Conservation (phyloP, 768 basidiomycete species). For the Podaxis rugospora region DNA sequence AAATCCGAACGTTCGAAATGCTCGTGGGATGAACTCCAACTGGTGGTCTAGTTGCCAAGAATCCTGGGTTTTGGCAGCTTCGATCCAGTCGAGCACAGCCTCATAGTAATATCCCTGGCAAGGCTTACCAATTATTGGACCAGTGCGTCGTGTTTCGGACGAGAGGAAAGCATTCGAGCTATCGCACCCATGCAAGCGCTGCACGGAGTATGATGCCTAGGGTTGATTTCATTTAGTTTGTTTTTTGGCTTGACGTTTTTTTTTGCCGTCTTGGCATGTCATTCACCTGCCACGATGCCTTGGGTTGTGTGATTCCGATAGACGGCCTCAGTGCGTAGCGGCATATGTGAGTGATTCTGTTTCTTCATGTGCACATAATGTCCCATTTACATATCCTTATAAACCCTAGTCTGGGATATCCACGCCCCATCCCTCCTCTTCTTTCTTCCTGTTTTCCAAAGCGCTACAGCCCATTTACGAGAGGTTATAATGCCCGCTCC, state of each 20-base stretch:
- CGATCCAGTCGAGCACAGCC: background rate
- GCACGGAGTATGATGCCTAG: background rate
- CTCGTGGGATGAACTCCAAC: background rate
- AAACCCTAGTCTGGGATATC: background rate
- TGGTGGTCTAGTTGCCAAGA: background rate
- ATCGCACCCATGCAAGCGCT: background rate
- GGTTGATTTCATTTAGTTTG: background rate
- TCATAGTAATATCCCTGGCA: background rate
- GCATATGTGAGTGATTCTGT: background rate
- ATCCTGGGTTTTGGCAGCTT: background rate
- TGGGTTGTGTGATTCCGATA: background rate
- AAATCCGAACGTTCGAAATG: background rate
- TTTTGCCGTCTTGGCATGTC: background rate
- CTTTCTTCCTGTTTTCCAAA: background rate
- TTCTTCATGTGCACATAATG: background rate
- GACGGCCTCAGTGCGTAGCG: constrained; percentile 5
- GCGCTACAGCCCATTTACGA: background rate
- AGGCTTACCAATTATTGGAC: background rate
- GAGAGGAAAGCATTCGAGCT: background rate
- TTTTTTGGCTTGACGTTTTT: background rate
- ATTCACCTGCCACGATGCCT: background rate
- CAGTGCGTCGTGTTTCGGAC: background rate
- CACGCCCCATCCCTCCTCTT: background rate
- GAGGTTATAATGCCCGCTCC: constrained; percentile 7
- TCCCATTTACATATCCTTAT: constrained; percentile 3